Base-by-base conservation (phyloP, 331 rosid genomes). In the Pyracantha coccinea region DNA sequence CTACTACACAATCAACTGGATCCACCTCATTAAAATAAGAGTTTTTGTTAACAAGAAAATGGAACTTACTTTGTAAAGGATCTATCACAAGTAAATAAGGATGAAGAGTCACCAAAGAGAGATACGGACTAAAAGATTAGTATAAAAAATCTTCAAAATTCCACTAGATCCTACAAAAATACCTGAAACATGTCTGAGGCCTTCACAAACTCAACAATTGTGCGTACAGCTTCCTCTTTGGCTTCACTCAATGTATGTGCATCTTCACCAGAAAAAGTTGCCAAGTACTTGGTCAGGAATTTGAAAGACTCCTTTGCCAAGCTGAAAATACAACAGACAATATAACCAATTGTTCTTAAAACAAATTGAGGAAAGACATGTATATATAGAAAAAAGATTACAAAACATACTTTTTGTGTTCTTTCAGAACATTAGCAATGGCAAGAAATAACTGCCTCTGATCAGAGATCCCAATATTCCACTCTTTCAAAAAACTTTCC, bases 401-500 rank as follows among this genome's bases (percentile, higher is more conserved):
- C 28, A 66, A 35, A 15, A 54, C 31, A 50, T 86, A 95, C 99
- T 91, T 92, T 88, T 86, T 92, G 78, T 88, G 85, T 80, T 92
- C 98, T 77, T 82, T 90, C 82, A 95, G 82, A 83, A 95, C 88
- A 86, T 88, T 86, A 62, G 98, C 83, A 69, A 92, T 74, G 52
- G 90, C 27, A 21, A 92, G 97, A 80, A 88, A 90, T 71, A 95
- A 89, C 45, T 81, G 87, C 57, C 97, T 88, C 79, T 88, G 88
- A 55, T 95, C 97, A 20, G 75, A 78, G 53, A 83, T 65, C 75
- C 93, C 98, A 78, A 95, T 73, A 84, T 87, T 85, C 99, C 97
- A 92, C 80, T 95, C 98, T 83, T 89, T 92, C 90, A 92, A 85
- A 79, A 90, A 92, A 84, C 86, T 88, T 35, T 95, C 99, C 8